Evolutionary conservation across 768 basidiomycete species (phyloP), one percentile per base, ranked within the genome.

Genomic region (Candolleomyces eurysporus): DNA sequence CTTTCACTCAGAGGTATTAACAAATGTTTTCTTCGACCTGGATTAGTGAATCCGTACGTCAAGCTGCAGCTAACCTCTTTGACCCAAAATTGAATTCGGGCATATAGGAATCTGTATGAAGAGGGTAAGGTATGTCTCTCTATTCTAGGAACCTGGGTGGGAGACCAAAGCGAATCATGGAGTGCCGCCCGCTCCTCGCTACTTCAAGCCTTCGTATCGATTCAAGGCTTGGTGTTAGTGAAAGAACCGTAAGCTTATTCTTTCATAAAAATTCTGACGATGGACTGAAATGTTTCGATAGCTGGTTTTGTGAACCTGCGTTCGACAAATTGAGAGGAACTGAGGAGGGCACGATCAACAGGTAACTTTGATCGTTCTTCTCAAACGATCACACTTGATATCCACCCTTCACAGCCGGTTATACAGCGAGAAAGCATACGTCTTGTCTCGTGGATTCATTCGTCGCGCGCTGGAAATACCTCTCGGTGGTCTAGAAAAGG

Each of bases 41-140:
- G 19, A 19, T 57, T 57, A 88, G 90, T 92, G 16, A 92, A 92
- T 71, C 91, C 91, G 90, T 92, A 68, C 78, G 89, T 78, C 19
- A 14, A n/a, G 31, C 11, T 55, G 1, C 51, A 48, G 17, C 4
- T 26, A 36, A 36, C 16, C 59, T 50, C 16, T 31, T 62, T 14
- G 54, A 53, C 9, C 26, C 8, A 49, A n/a, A 45, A 48, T 2
- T 42, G 26, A 40, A 42, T 11, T 2, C n/a, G 14, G n/a, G 48
- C 14, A 42, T 53, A 48, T 63, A 92, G 90, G 46, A 96, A 96
- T 75, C 73, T 97, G 46, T 98, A 98, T 64, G 94, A 96, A 69
- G 95, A 97, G 65, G 95, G 95, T 48, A 96, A 96, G 72, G 94
- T 96, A 32, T 96, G 94, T 67, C 73, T 96, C 46, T 96, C 94